Base-by-base conservation (phyloP, 805 yeast genomes). In the Kockiozyma suomiensis region DNA sequence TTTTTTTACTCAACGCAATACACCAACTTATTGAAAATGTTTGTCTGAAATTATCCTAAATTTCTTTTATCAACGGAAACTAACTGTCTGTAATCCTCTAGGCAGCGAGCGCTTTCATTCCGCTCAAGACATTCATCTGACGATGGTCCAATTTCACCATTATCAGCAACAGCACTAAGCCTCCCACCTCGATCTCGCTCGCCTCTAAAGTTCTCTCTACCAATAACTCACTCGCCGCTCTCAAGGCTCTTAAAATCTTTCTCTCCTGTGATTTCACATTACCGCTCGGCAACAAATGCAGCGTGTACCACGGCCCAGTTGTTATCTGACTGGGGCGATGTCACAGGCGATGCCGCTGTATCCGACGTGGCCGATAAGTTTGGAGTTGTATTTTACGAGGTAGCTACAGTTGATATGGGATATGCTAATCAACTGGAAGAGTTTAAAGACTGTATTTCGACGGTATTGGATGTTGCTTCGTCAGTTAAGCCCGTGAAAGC, bases 321-420 rank as follows among this genome's bases (percentile, higher is more conserved):
- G 19, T 41, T 60, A 17, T 84, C 90, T 54, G 74, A 86, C 45
- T 89, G 96, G 96, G 96, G 96, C 80, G 87, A 86, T 72, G 89
- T 83, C 66, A 87, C 88, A 70, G 94, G 88, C 71, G 94, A 89
- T 70, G 93, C 88, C 68, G 90, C 58, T 6, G 65, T 90, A 49
- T 82, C 88, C 48, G 96, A 89, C 75, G 85, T 90, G 70, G 87
- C 96, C 54, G 96, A 89, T 76, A 89, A 89, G 75, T 79, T 89
- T 71, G 96, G 96, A 70, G 94, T 88, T 59, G 78, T 90, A 66
- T 81, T 88, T 67, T 87, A 84, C 72, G 96, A 90, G 75, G 81
- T 88, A 72, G 91, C 92, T 75, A 94, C 88, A 76, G 80, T 88
- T 71, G 96, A 89, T 76, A 93, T 87, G 75, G 92, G 87, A 75